Conservation (phyloP, 140 eudicot species). For the Anethum foeniculum region DNA sequence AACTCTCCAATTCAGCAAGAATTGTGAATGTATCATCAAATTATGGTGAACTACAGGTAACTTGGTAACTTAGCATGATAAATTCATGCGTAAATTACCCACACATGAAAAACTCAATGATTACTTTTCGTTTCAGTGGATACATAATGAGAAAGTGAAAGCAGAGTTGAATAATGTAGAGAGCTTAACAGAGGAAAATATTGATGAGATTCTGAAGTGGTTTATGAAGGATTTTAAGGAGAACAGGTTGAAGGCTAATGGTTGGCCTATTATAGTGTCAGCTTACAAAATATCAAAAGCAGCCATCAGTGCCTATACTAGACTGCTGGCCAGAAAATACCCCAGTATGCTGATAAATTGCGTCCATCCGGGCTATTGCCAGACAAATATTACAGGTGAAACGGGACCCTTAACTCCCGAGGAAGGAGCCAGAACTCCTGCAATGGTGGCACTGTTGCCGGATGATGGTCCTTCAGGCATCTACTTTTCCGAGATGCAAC, state of each 20-base stretch:
- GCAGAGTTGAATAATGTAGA: background rate
- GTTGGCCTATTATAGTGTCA: conserved; percentile 10
- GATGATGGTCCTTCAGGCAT: conserved; percentile 23
- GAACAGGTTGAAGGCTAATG: conserved; percentile 3
- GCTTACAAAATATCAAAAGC: conserved; percentile 15
- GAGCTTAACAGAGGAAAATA: conserved; percentile 15
- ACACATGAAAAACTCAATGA: background rate
- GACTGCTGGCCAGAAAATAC: conserved; percentile 1
- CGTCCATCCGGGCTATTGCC: conserved; percentile 11
- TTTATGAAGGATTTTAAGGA: conserved; percentile 16
- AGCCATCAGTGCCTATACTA: conserved; percentile 3
- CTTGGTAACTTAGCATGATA: background rate
- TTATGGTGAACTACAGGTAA: conserved; percentile 32
- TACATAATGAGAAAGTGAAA: conserved; percentile 13
- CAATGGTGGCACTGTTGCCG: conserved; percentile 25
- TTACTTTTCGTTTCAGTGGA: background rate
- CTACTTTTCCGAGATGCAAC: conserved; percentile 12
- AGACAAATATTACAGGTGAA: background rate
- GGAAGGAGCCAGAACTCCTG: conserved; percentile 30
- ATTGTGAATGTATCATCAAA: conserved; percentile 39
- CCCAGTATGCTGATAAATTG: conserved; percentile 6
- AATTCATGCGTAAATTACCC: background rate
- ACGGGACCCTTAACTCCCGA: conserved; percentile 12
- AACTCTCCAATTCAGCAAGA: conserved; percentile 35
- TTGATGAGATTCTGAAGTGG: conserved; percentile 8